phyloP scores from a whole-genome alignment of 2,329 filamentous ascomycete genomes.

The Penicillium sp. region DNA sequence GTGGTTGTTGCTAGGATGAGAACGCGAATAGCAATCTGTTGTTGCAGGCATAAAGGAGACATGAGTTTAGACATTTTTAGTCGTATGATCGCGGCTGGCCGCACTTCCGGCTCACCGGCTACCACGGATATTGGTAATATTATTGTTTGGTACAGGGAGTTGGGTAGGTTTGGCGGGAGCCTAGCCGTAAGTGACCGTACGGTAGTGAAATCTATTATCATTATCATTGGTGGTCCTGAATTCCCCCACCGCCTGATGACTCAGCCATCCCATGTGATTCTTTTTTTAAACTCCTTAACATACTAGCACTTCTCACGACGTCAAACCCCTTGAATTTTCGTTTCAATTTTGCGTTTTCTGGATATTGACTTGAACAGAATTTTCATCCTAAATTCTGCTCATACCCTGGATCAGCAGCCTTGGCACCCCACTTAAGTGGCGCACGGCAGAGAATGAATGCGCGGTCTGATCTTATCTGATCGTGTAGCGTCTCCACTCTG shows the following conservation, averaged over 20 bases:
- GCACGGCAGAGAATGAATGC: neutral
- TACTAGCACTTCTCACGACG: neutral
- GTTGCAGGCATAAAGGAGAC: constrained; percentile 1
- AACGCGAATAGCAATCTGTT: neutral
- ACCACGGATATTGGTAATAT: neutral
- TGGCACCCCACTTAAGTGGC: constrained; percentile 6
- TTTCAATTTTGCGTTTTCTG: neutral
- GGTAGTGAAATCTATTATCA: neutral
- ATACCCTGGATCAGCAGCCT: constrained; percentile 2
- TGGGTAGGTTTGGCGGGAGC: neutral
- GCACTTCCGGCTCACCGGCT: constrained; percentile 8
- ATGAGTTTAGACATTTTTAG: neutral
- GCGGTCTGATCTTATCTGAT: constrained; percentile 27
- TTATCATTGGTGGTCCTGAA: neutral
- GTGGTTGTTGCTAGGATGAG: neutral
- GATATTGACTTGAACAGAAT: neutral
- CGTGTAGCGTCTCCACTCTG: constrained; percentile 19
- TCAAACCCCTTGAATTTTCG: neutral
- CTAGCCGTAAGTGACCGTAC: neutral
- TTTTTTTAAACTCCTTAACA: neutral
- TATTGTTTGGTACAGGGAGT: neutral
- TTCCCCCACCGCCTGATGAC: constrained; percentile 7
- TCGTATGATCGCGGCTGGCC: constrained; percentile 13
- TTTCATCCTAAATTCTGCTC: neutral
- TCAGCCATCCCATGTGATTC: constrained; percentile 15